Evolutionary conservation across 176 grass and related monocot genomes (phyloP), one percentile per base, ranked within the genome.

Genomic region (Triticum urartu): DNA sequence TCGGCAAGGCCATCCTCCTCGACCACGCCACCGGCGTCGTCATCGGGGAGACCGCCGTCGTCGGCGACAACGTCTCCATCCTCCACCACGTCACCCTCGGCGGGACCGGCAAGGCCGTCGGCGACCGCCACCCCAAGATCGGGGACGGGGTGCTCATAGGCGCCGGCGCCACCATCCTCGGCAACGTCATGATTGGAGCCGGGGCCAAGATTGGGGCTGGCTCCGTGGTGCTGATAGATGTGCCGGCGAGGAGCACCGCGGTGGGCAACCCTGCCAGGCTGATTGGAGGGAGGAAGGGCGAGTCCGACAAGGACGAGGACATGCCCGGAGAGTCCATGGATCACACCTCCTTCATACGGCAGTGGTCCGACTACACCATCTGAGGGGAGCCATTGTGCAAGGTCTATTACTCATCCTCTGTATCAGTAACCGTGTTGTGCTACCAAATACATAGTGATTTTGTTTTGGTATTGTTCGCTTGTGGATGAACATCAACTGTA

Each of bases 21-120:
- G 97, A 98, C 85, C 97, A 98, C 67, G 97, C 97, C 58, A 98
- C 96, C 13, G 97, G 94, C 42, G 92, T 98, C 40, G 97, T 98
- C 59, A 92, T 95, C 63, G 97, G 97, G 1, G 97, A 98, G 87
- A 98, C 97, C 35, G 94, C 97, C 68, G 90, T 98, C 48, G 83
- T 96, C 4, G 97, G 97, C 4, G 93, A 94, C 87, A 98, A 94
- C 77, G 97, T 98, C 68, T 98, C 97, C 10, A 94, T 98, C 79
- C 97, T 98, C 79, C 97, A 98, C 72, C 97, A 98, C 54, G 97
- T 98, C 59, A 98, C 94, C 18, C 84, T 98, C 34, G 97, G 97
- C 3, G 94, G 94, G 24, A 98, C 94, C 0, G 97, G 97, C 11
- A 98, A 98, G 84, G 97, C 88, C 2, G 88, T 95, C 1, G 94